Conservation (phyloP, 2,329 filamentous ascomycete genomes). For the Chaetomium globosum region DNA sequence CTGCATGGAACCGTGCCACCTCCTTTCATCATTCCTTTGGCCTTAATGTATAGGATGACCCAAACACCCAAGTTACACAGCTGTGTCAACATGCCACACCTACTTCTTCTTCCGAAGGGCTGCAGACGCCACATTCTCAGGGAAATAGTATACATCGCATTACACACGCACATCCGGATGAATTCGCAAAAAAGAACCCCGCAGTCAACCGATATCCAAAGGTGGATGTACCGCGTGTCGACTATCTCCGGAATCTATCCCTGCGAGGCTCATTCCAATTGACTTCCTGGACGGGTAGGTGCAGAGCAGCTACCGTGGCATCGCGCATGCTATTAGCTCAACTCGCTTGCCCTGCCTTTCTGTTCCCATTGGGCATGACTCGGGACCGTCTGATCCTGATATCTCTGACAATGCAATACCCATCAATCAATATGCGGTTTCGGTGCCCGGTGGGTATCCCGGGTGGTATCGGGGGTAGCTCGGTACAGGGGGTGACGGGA, state of each 20-base stretch:
- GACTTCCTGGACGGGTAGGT: constrained; percentile 33
- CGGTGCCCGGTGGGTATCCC: background rate
- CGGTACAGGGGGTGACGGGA: background rate
- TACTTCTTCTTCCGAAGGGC: background rate
- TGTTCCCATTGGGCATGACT: constrained; percentile 15
- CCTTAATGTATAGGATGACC: background rate
- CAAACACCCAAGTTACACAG: background rate
- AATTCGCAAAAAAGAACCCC: background rate
- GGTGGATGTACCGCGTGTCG: background rate
- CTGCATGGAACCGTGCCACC: constrained; percentile 7
- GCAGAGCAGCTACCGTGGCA: constrained; percentile 10
- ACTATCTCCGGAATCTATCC: background rate
- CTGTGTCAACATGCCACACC: background rate
- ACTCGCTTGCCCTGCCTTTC: background rate
- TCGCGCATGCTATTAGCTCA: constrained; percentile 11
- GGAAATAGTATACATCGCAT: background rate
- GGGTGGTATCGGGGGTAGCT: background rate
- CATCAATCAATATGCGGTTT: background rate
- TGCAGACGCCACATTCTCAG: background rate
- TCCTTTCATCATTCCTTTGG: background rate
- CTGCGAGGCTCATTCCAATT: background rate
- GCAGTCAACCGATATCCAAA: background rate
- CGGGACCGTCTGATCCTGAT: background rate
- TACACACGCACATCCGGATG: background rate
- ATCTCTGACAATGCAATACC: background rate